These are phyloP conservation scores for Didymosphaeria variabile DNA, from an alignment of 2,329 filamentous ascomycete genomes.

Conservation along the genomic window DNA sequence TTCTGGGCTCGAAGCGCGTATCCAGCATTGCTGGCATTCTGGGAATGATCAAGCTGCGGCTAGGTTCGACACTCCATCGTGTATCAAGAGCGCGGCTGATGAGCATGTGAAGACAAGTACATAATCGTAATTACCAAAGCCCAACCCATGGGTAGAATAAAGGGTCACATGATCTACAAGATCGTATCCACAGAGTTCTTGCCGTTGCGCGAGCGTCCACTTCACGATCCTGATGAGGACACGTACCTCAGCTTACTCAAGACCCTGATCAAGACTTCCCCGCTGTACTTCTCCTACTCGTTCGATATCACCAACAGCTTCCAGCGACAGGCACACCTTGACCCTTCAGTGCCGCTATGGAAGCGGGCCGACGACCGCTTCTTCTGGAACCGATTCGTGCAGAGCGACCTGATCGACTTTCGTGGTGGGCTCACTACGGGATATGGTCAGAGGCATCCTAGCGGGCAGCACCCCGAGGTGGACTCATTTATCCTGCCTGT, in stretches of 20 bases:
- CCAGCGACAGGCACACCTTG: slow-evolving; percentile 85
- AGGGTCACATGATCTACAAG: slow-evolving; percentile 96
- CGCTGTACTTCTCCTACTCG: slow-evolving; percentile 98
- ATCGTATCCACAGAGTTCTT: slow-evolving; percentile 90
- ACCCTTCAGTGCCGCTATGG: slow-evolving; percentile 81
- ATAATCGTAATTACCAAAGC: slow-evolving; percentile 96
- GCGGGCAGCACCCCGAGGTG: slow-evolving; percentile 75
- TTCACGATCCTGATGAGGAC: slow-evolving; percentile 94
- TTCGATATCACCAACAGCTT: slow-evolving; percentile 97
- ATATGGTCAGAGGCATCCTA: slow-evolving; percentile 66
- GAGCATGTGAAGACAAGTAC: slow-evolving; percentile 77
- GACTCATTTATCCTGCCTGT: slow-evolving; percentile 95
- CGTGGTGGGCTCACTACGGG: slow-evolving; percentile 66
- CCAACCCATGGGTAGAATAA: slow-evolving; percentile 86
- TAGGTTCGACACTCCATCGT: slow-evolving; percentile 67
- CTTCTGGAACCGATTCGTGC: slow-evolving; percentile 97
- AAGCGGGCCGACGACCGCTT: slow-evolving; percentile 94
- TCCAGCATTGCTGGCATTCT: slow-evolving; percentile 95
- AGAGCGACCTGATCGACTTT: slow-evolving; percentile 91
- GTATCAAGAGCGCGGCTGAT: slow-evolving; percentile 26
- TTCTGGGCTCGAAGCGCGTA: slow-evolving; percentile 81
- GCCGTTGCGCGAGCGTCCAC: slow-evolving; percentile 87
- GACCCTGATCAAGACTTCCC: slow-evolving; percentile 79
- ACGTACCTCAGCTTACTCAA: slow-evolving; percentile 85
- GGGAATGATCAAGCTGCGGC: slow-evolving; percentile 89